Conservation (phyloP, 257 asterid species). For the Dorcoceras hygrometricum region DNA sequence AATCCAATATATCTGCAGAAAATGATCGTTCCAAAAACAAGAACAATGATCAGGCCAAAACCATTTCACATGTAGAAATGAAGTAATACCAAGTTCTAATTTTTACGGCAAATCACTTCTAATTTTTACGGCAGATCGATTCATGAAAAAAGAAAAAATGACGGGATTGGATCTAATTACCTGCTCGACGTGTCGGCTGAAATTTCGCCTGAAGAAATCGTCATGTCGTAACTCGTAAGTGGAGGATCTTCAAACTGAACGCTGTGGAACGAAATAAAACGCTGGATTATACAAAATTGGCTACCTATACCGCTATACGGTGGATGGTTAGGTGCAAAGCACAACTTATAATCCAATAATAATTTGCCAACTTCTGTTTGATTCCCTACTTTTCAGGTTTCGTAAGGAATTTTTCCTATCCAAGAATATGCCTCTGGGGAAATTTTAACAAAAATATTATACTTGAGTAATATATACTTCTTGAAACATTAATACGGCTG, state of each 20-base stretch:
- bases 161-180: not conserved
- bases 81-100: not conserved
- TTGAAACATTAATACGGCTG: too few species aligned
- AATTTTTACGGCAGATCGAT: not conserved
- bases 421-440: too few species aligned
- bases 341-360: not conserved
- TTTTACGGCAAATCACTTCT: not conserved
- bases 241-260: not conserved
- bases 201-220: not conserved
- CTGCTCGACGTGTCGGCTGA: not conserved
- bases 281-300: not conserved
- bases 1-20: not conserved
- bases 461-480: too few species aligned
- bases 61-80: not conserved
- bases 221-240: not conserved
- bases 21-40: not conserved
- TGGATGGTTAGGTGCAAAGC: not conserved
- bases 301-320: too few species aligned
- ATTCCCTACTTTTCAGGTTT: not conserved
- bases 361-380: not conserved
- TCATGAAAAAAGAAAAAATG: not conserved
- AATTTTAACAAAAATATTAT: too few species aligned
- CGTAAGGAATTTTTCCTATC: not conserved
- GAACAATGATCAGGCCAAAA: not conserved
- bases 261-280: too few species aligned